Evolutionary conservation across 2,329 filamentous ascomycete species (phyloP).

Genomic region (Bipolaris gigantea): DNA sequence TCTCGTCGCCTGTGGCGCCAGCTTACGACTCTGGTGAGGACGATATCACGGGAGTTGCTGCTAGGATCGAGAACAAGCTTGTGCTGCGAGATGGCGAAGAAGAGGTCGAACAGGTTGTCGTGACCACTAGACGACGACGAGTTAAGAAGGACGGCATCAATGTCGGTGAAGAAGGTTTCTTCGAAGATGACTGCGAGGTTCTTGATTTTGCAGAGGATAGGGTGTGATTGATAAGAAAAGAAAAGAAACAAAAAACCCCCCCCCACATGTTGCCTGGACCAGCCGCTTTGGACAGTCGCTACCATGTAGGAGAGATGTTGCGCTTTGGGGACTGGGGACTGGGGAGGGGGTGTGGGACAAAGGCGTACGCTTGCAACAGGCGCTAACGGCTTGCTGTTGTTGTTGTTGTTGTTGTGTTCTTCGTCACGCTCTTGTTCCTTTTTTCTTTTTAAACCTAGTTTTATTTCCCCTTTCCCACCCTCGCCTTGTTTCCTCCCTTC

Average conservation of each 20-base stretch:
- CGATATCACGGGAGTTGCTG: conserved; percentile 54
- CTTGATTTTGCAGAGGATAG: conserved; percentile 75
- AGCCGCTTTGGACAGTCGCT: not conserved
- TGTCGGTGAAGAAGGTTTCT: conserved; percentile 73
- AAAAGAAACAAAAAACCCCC: not conserved
- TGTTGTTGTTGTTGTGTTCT: not conserved
- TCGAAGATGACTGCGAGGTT: conserved; percentile 90
- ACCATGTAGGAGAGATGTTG: not conserved
- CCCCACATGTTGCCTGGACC: not conserved
- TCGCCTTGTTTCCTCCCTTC: not conserved
- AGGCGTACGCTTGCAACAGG: conserved; percentile 1
- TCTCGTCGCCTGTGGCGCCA: conserved; percentile 44
- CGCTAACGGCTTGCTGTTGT: conserved; percentile 1
- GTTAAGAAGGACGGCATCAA: conserved; percentile 52
- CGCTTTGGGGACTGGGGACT: too few relatives aligned
- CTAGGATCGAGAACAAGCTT: conserved; percentile 44
- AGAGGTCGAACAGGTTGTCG: conserved; percentile 75
- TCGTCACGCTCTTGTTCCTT: not conserved
- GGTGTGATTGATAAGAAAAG: conserved; percentile 38
- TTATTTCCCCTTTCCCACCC: not conserved
- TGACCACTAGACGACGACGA: conserved; percentile 73
- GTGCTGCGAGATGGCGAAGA: conserved; percentile 57
- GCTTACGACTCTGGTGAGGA: conserved; percentile 43
- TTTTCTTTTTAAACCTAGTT: not conserved
- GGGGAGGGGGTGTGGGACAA: too few relatives aligned